A percentile compares a stretch with the other conserved stretches of the same genome.
Evolutionary conservation across 192 early-diverging fungal genomes (phyloP).

Genomic region (Umbelopsis ramanniana): DNA sequence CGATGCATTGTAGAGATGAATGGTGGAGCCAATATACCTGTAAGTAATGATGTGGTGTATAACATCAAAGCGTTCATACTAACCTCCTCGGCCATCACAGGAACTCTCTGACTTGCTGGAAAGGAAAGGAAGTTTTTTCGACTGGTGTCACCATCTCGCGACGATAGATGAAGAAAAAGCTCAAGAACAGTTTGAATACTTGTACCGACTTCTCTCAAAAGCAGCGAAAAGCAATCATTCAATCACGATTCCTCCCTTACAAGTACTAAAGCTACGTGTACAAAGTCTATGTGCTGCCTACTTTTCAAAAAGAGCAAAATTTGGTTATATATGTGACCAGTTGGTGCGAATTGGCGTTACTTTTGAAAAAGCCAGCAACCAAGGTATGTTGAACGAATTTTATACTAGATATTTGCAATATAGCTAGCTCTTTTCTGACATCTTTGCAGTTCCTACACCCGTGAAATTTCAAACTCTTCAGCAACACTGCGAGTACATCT

Average conservation of each 20-base stretch:
- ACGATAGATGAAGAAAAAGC: slow-evolving; percentile 31
- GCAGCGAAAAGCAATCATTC: slow-evolving; percentile 31
- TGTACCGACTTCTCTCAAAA: slow-evolving; percentile 46
- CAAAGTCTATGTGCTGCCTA: slow-evolving; percentile 30
- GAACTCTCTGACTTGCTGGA: slow-evolving; percentile 45
- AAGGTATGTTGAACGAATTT: slow-evolving; percentile 14
- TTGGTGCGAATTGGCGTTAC: slow-evolving; percentile 40
- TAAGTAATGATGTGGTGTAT: slow-evolving; percentile 21
- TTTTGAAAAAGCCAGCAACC: slow-evolving; percentile 44
- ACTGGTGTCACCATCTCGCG: slow-evolving; percentile 45
- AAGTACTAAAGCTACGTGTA: slow-evolving; percentile 41
- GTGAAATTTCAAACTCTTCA: slow-evolving; percentile 27
- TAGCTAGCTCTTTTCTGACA: neutral
- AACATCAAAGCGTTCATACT: neutral
- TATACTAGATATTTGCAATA: neutral
- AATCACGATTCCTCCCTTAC: slow-evolving; percentile 30
- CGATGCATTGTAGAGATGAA: slow-evolving; percentile 50
- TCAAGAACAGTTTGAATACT: slow-evolving; percentile 43
- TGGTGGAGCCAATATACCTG: slow-evolving; percentile 44
- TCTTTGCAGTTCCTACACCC: neutral
- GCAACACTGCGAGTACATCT: slow-evolving; percentile 34
- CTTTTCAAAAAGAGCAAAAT: slow-evolving; percentile 21
- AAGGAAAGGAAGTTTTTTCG: slow-evolving; percentile 38
- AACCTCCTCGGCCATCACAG: slow-evolving; percentile 23
- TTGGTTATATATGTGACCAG: slow-evolving; percentile 47